Base-by-base conservation (phyloP, 139 green algal genomes). In the Dunaliella sp. region DNA sequence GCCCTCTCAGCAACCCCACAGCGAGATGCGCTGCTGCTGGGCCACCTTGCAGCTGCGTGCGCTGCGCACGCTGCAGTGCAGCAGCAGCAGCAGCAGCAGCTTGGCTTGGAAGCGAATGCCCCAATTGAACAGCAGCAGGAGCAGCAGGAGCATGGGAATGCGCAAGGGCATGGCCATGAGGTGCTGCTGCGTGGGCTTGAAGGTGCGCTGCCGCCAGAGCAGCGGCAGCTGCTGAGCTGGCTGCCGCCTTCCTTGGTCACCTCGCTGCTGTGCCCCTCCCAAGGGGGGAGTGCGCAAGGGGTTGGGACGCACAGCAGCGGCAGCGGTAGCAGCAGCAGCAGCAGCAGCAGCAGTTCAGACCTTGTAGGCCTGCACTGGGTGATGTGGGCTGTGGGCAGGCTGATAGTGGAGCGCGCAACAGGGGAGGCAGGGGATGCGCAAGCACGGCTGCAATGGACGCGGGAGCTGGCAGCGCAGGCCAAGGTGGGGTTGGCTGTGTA, bases 1-100 rank as follows among this genome's bases (percentile, higher is more conserved):
- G 73, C 86, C 1, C 80, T 82, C 1, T 24, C 73, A 28, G 83
- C 88, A 0, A 88, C 81, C 0, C 82, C 89, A 2, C 31, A 22
- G 3, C 86, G 90, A 0, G 93, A 96, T 36, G 90, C 83, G 0
- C 57, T 86, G 1, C 32, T 93, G 34, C 81, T 92, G 36, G 80
- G 81, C 48, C 87, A 87, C 77, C 81, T 92, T 37, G 34, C 90
- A 16, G 48, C 48, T 16, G 48, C 48, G 7, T 65, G 48, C 16
- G 48, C 48, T 26, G 48, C 48, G 16, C 48, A 65, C 48, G 48
- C 7, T 16, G 48, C 48, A 26, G 7, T 65, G 16, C 48, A 65
- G 48, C 48, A 65, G 48, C 38, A 31, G 30, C 30, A 75, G 3
- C 34, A 85, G n/a, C 81, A 85, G 38, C 37, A 75, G 38, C 81